A percentile compares a stretch with the other conserved stretches of the same genome.
Evolutionary conservation across 805 yeast species (phyloP).

Genomic region (Starmerella sp.): DNA sequence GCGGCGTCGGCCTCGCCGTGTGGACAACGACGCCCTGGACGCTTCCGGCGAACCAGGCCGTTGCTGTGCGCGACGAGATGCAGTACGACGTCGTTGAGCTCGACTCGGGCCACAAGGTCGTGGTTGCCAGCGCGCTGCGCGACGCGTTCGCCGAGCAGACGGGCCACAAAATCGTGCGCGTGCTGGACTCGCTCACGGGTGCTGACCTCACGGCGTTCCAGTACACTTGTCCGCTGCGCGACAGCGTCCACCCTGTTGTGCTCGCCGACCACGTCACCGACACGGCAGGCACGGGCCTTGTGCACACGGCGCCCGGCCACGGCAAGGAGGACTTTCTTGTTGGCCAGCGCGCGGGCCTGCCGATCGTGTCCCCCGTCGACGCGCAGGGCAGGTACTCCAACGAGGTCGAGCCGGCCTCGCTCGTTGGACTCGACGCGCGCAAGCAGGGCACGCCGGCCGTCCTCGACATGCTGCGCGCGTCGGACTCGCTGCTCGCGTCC

Average conservation of each 20-base stretch:
- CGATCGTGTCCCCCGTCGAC: conserved; percentile 69
- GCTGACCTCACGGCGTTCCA: conserved; percentile 30
- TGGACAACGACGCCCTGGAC: conserved; percentile 99
- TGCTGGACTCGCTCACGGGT: conserved; percentile 34
- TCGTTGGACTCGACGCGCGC: conserved; percentile 52
- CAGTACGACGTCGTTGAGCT: conserved; percentile 43
- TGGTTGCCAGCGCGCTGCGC: conserved; percentile 48
- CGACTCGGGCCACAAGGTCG: conserved; percentile 26
- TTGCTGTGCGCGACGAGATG: conserved; percentile 53
- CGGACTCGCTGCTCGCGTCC: conserved; percentile 40
- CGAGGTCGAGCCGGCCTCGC: conserved; percentile 38
- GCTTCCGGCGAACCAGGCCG: conserved; percentile 72
- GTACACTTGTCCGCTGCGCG: conserved; percentile 49
- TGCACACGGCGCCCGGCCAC: conserved; percentile 96
- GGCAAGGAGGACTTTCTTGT: conserved; percentile 85
- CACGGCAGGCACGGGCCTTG: conserved; percentile 84
- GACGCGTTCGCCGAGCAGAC: conserved; percentile 28
- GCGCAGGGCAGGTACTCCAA: conserved; percentile 53
- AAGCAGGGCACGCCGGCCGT: conserved; percentile 44
- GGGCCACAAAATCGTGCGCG: conserved; percentile 10
- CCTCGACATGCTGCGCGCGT: conserved; percentile 34
- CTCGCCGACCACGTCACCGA: conserved; percentile 75
- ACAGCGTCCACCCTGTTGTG: conserved; percentile 45
- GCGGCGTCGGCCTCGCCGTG: conserved; percentile 32
- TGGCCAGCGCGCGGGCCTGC: conserved; percentile 47